Conservation (phyloP, 352 stramenopile genomes). For the Ophiocytium majus region DNA sequence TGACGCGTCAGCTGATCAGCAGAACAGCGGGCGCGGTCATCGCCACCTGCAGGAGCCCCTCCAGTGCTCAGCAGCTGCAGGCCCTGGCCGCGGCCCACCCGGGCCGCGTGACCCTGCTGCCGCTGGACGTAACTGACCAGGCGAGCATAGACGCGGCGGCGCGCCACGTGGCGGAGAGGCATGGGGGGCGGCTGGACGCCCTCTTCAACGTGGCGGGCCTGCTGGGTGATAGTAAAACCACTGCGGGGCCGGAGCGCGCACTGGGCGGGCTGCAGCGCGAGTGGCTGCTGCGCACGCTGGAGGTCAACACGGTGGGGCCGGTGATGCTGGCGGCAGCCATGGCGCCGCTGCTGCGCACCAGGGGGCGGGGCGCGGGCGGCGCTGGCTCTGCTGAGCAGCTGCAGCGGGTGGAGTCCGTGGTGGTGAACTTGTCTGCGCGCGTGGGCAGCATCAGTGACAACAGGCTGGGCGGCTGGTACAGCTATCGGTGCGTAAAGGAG, state of each 20-base stretch:
- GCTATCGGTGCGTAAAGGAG: constrained; percentile 71
- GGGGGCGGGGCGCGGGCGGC: constrained; percentile 21
- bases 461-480: constrained; percentile 74
- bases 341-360: constrained; percentile 21
- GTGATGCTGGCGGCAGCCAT: constrained; percentile 62
- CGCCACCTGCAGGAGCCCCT: background rate
- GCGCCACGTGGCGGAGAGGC: background rate
- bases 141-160: background rate
- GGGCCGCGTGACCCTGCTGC: background rate
- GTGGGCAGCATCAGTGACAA: constrained; percentile 77
- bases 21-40: constrained; percentile 39
- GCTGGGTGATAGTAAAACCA: constrained; percentile 65
- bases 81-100: background rate
- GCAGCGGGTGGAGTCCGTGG: constrained; percentile 56
- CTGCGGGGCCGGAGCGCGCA: constrained; percentile 65
- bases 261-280: constrained; percentile 63
- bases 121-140: constrained; percentile 7
- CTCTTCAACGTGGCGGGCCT: constrained; percentile 72
- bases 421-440: constrained; percentile 70
- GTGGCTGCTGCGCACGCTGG: constrained; percentile 65
- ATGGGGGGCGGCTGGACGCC: constrained; percentile 61
- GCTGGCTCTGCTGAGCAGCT: no score
- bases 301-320: constrained; percentile 70
- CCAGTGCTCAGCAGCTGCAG: constrained; percentile 3
- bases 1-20: constrained; percentile 43